These are phyloP conservation scores for Odonthalia washingtoniensis DNA, from an alignment of 31 red algal species.

Conservation along the genomic window DNA sequence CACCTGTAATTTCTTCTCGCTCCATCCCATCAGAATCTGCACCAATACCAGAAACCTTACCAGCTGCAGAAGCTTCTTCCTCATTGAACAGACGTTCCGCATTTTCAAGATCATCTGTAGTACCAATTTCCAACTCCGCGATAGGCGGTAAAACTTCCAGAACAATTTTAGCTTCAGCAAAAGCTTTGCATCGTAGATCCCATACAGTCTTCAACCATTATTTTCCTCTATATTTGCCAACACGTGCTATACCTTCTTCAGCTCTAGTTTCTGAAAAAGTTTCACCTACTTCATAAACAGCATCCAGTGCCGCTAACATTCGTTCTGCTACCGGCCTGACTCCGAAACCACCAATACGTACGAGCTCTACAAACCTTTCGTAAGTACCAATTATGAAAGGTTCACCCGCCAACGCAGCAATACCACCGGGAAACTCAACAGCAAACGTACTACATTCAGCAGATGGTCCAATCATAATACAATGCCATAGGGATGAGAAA, in stretches of 20 bases:
- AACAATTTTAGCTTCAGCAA: too few species aligned
- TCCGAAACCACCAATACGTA: conserved; percentile 70
- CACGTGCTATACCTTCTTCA: conserved; percentile 48
- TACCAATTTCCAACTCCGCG: too few species aligned
- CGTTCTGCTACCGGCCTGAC: too few species aligned
- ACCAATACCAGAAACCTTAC: too few species aligned
- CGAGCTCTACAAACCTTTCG: conserved; percentile 72
- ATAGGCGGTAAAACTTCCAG: too few species aligned
- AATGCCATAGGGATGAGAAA: conserved; percentile 75
- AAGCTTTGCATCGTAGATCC: too few species aligned
- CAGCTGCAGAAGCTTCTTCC: too few species aligned
- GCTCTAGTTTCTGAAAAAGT: conserved; percentile 68
- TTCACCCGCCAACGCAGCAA: conserved; percentile 78
- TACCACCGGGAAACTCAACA: conserved; percentile 72
- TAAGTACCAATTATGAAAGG: conserved; percentile 75
- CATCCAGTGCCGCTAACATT: conserved; percentile 67
- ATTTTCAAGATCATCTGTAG: too few species aligned
- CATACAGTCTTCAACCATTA: too few species aligned
- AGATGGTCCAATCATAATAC: conserved; percentile 67
- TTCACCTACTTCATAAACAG: conserved; percentile 66
- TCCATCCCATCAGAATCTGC: too few species aligned
- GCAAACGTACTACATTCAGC: conserved; percentile 73
- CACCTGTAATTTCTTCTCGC: too few species aligned
- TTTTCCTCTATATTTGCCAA: conserved; percentile 44
- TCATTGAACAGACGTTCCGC: too few species aligned